Evolutionary conservation across 2,329 filamentous ascomycete species (phyloP).

Genomic region (Monosporascus sp.): DNA sequence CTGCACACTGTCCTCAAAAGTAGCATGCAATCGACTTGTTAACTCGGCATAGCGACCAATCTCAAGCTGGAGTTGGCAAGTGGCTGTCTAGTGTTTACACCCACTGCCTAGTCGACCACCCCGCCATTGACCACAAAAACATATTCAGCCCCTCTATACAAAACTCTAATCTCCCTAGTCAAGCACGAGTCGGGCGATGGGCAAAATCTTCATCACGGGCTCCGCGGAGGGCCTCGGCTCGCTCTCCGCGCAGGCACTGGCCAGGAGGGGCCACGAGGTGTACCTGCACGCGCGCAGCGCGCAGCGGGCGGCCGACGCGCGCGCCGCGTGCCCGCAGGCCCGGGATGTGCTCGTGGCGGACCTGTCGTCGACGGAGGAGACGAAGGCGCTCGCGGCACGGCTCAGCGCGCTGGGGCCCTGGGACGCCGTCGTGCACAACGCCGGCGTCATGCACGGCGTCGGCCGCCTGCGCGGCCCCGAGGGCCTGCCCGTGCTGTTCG

Average conservation of each 20-base stretch:
- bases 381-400: slow-evolving; percentile 44
- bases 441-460: slow-evolving; percentile 41
- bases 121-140: too few relatives aligned
- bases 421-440: slow-evolving; percentile 55
- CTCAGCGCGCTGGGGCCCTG: slow-evolving; percentile 44
- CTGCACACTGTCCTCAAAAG: too few relatives aligned
- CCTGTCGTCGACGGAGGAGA: slow-evolving; percentile 44
- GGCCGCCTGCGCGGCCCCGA: slow-evolving; percentile 24
- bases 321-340: slow-evolving; percentile 42
- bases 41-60: too few relatives aligned
- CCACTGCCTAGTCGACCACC: too few relatives aligned
- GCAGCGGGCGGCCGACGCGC: slow-evolving; percentile 46
- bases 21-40: too few relatives aligned
- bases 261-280: slow-evolving; percentile 47
- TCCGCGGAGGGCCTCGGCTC: slow-evolving; percentile 53
- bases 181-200: slow-evolving; percentile 5
- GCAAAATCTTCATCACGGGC: slow-evolving; percentile 42
- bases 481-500: slow-evolving; percentile 42
- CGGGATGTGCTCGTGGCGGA: slow-evolving; percentile 48
- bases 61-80: too few relatives aligned
- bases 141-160: too few relatives aligned
- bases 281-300: slow-evolving; percentile 51
- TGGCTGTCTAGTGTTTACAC: too few relatives aligned
- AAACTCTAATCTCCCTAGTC: too few relatives aligned
- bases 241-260: slow-evolving; percentile 43